These are phyloP conservation scores for Massariosphaeria phaeospora DNA, from an alignment of 495 filamentous ascomycete genomes.

Conservation along the genomic window DNA sequence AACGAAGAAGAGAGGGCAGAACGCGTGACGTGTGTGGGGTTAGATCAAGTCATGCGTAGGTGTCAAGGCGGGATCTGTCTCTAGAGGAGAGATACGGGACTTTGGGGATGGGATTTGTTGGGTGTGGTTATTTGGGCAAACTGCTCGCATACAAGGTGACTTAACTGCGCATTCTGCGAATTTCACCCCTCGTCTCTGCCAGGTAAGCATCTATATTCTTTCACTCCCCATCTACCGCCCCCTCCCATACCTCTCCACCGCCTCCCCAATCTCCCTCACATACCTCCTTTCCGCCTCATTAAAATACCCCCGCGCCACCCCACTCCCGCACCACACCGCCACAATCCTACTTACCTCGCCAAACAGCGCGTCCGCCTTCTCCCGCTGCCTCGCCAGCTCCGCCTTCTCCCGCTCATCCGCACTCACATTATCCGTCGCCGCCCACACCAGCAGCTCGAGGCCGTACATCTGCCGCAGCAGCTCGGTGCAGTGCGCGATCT, in stretches of 20 bases:
- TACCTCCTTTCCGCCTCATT: not conserved
- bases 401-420: not conserved
- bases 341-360: not conserved
- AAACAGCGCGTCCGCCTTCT: not conserved
- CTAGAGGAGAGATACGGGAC: too few relatives aligned
- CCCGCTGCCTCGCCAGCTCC: not conserved
- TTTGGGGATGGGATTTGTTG: too few relatives aligned
- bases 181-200: too few relatives aligned
- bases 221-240: too few relatives aligned
- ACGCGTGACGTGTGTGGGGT: too few relatives aligned
- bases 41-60: too few relatives aligned
- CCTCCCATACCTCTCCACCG: not conserved
- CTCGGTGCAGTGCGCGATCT: conserved; percentile 2
- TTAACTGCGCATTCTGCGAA: too few relatives aligned
- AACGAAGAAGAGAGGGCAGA: too few relatives aligned
- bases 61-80: too few relatives aligned
- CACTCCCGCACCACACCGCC: not conserved
- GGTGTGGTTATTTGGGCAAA: too few relatives aligned
- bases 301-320: not conserved
- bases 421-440: not conserved
- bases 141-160: too few relatives aligned
- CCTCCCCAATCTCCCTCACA: conserved; percentile 1
- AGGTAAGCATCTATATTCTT: too few relatives aligned
- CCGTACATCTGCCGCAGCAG: conserved; percentile 8
- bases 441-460: conserved; percentile 1